Percentiles rank a stretch among this genome's conserved stretches.
These are phyloP conservation scores for Ettlia oleoabundans DNA, from an alignment of 139 green algal species.

Conservation along the genomic window DNA sequence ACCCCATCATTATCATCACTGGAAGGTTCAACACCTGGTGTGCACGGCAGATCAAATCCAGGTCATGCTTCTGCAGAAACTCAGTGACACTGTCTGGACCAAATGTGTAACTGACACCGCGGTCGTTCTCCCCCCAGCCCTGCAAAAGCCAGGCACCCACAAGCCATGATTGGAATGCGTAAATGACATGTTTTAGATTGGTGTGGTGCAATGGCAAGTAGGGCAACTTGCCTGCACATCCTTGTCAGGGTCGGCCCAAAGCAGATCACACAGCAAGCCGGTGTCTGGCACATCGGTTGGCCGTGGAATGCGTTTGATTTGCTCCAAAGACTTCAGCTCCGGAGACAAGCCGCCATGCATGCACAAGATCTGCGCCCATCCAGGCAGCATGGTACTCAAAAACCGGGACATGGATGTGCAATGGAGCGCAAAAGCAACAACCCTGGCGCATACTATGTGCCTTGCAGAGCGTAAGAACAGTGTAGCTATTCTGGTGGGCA, in stretches of 20 bases:
- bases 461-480: too few species aligned
- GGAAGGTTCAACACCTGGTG: too few species aligned
- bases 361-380: constrained; percentile 96
- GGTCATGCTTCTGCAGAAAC: constrained; percentile 96
- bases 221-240: constrained; percentile 89
- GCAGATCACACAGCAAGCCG: constrained; percentile 97
- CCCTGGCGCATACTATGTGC: too few species aligned
- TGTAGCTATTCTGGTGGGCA: too few species aligned
- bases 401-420: too few species aligned
- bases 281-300: constrained; percentile 98
- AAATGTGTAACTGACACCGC: constrained; percentile 99
- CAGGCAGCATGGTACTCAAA: too few species aligned
- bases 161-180: too few species aligned
- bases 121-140: constrained; percentile 99
- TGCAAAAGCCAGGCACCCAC: too few species aligned
- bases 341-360: constrained; percentile 99
- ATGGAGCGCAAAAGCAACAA: too few species aligned
- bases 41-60: constrained; percentile 96
- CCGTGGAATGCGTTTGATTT: constrained; percentile 97
- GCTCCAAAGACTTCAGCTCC: constrained; percentile 97
- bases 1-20: too few species aligned
- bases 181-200: too few species aligned
- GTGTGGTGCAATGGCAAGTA: too few species aligned
- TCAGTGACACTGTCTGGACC: constrained; percentile 93
- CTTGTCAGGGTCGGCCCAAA: constrained; percentile 99